Evolutionary conservation across 2,329 filamentous ascomycete species (phyloP), one percentile per base, ranked within the genome.

Genomic region (Aurifilum marmelostoma): DNA sequence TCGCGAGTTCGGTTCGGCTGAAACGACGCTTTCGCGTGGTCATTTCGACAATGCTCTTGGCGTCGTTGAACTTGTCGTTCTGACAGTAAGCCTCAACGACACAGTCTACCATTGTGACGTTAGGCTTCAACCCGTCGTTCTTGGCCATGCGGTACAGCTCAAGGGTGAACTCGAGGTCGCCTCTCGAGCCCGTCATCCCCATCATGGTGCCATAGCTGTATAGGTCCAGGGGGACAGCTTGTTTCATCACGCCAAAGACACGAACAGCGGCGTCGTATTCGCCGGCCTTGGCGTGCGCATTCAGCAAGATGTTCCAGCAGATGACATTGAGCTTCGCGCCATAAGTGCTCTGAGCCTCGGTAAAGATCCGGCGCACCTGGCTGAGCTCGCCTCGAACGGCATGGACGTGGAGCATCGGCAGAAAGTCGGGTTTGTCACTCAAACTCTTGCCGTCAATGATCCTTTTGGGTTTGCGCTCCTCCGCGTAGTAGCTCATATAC

Each of bases 231-330:
- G 78, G 74, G 3, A 88, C 74, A 41, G 70, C 80, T 75, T 71
- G 77, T 74, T 73, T 83, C 72, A 96, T 84, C 12, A 84, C 79
- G 24, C 89, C 83, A 74, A 97, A 94, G 63, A 85, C 84, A 8
- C 82, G 76, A 68, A 92, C 80, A 16, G 90, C 91, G 7, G 87
- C 87, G n/a, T 88, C 82, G 58, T 92, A 85, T 75, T 96, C 88
- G 62, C 88, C 84, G 0, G 86, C 85, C 73, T 88, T 88, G 24
- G 85, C 84, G 78, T 94, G 87, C 2, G 91, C 90, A 74, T 90
- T 88, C 60, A 98, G 82, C 37, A 97, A 79, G 29, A 90, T 89
- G 75, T 97, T 97, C 90, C 91, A 97, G 71, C 86, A 88, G 47
- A 83, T 77, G 1, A 85, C 77, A 72, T 88, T 87, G 8, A 90